Percentiles rank a stretch among this genome's conserved stretches.
Conservation (phyloP, 352 stramenopile species). For the Pythium apleroticum region DNA sequence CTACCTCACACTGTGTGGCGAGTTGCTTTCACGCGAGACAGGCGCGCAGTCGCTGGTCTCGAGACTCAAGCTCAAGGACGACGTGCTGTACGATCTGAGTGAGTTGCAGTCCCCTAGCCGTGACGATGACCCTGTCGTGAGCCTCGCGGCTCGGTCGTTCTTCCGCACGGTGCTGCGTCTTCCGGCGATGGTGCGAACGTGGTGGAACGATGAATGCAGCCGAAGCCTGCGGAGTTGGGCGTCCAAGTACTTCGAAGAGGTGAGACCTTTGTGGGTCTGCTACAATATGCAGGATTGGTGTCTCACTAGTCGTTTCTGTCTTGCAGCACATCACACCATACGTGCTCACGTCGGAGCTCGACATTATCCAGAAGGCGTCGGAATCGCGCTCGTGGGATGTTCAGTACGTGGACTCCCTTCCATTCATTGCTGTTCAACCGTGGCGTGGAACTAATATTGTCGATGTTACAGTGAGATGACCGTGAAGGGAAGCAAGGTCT, state of each 20-base stretch:
- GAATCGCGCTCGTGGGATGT: conserved; percentile 60
- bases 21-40: conserved; percentile 61
- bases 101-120: conserved; percentile 32
- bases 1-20: conserved; percentile 65
- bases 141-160: conserved; percentile 64
- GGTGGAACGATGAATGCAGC: conserved; percentile 90
- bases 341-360: conserved; percentile 72
- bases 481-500: conserved; percentile 86
- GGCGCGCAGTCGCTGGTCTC: conserved; percentile 26
- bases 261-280: conserved; percentile 20
- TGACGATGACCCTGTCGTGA: conserved; percentile 20
- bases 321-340: conserved; percentile 73
- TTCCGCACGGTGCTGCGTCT: conserved; percentile 82
- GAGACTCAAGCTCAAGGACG: conserved; percentile 44
- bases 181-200: conserved; percentile 85
- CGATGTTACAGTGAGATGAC: conserved; percentile 61
- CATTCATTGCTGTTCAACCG: not conserved
- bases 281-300: not conserved
- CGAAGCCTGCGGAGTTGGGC: conserved; percentile 80
- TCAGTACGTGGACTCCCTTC: conserved; percentile 34
- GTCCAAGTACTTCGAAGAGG: conserved; percentile 87
- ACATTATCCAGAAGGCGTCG: conserved; percentile 67
- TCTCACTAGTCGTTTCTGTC: not conserved
- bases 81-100: conserved; percentile 41
- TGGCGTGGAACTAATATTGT: conserved; percentile 7